Conservation (phyloP, 495 filamentous ascomycete genomes). For the Aspergillus bertholletiae region DNA sequence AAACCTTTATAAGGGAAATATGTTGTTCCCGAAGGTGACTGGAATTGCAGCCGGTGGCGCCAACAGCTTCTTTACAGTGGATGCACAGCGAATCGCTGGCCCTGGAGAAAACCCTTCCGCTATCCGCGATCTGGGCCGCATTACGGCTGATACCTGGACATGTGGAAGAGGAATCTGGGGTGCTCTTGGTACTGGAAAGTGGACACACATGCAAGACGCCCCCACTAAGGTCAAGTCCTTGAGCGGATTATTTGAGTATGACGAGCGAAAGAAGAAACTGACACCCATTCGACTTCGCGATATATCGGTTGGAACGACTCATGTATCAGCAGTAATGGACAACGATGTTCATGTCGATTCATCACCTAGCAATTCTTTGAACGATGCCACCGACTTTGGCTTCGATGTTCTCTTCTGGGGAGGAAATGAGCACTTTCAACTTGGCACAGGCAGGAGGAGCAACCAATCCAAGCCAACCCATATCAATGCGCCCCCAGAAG, state of each 20-base stretch:
- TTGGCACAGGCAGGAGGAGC: constrained; percentile 85
- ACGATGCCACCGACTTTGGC: constrained; percentile 65
- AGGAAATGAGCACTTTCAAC: constrained; percentile 87
- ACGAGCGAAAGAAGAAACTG: constrained; percentile 63
- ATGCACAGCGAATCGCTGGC: constrained; percentile 58
- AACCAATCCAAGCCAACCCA: constrained; percentile 72
- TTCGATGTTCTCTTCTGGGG: constrained; percentile 90
- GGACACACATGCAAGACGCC: constrained; percentile 79
- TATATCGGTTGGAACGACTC: constrained; percentile 72
- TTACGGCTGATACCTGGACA: constrained; percentile 75
- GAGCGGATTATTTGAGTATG: constrained; percentile 78
- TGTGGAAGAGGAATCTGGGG: constrained; percentile 85
- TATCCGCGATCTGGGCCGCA: constrained; percentile 44
- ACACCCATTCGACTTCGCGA: constrained; percentile 73
- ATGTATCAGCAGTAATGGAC: constrained; percentile 74
- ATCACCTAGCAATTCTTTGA: constrained; percentile 41
- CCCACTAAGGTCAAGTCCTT: constrained; percentile 82
- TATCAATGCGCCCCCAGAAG: constrained; percentile 67
- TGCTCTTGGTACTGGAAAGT: constrained; percentile 77
- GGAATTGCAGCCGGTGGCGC: constrained; percentile 77
- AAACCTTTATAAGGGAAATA: constrained; percentile 64
- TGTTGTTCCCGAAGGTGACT: constrained; percentile 58
- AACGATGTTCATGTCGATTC: constrained; percentile 64
- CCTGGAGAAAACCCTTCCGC: constrained; percentile 38
- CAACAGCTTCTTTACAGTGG: constrained; percentile 83